Evolutionary conservation across 2,329 filamentous ascomycete genomes (phyloP).

Genomic region (Calonectria hawksworthii): DNA sequence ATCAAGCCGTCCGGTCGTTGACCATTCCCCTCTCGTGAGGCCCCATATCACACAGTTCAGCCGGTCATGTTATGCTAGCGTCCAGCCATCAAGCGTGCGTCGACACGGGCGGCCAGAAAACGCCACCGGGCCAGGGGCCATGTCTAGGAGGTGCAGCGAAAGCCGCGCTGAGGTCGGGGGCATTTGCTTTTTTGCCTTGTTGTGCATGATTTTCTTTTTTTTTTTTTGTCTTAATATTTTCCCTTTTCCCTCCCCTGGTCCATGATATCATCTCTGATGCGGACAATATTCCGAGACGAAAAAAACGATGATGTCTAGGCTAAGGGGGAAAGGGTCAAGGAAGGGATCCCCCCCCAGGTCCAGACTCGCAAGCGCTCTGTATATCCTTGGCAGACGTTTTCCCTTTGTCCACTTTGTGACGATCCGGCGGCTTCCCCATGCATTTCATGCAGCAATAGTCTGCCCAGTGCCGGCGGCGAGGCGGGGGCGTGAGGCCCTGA

Average conservation of each 20-base stretch:
- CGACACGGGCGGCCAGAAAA: neutral
- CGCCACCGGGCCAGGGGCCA: conserved; percentile 1
- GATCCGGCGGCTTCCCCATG: neutral
- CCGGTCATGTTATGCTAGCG: conserved; percentile 5
- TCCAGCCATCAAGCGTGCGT: neutral
- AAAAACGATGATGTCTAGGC: neutral
- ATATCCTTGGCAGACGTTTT: neutral
- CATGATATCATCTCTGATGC: neutral
- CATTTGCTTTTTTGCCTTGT: neutral
- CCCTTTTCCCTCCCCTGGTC: neutral
- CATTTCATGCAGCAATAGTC: conserved; percentile 4
- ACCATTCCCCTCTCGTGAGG: conserved; percentile 12
- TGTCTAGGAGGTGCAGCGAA: neutral
- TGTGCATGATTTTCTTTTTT: neutral
- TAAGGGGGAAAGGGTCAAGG: neutral
- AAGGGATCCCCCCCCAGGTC: neutral
- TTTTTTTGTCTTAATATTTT: neutral
- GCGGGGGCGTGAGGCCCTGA: neutral
- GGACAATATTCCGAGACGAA: neutral
- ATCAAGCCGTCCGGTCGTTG: conserved; percentile 2
- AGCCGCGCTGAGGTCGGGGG: neutral
- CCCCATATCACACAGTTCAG: conserved; percentile 9
- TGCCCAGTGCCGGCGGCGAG: neutral
- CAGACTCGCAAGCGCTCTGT: neutral
- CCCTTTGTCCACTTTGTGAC: neutral